phyloP scores from a whole-genome alignment of 1,284 basidiomycete species.

The Ustilago cynodontis region DNA sequence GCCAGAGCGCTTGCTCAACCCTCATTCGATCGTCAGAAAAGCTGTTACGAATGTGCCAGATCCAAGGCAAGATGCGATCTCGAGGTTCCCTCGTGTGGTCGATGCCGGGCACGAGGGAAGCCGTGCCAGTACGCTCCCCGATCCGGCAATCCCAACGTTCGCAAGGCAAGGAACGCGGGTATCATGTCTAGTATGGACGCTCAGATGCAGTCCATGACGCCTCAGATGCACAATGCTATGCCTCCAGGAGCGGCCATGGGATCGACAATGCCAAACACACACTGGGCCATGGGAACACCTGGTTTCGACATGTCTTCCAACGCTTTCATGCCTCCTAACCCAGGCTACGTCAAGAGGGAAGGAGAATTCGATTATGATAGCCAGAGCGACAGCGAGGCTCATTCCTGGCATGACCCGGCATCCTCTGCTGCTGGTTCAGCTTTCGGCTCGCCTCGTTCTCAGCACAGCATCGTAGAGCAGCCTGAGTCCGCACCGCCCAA shows the following conservation, averaged over 20 bases:
- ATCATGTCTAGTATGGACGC: slow-evolving; percentile 19
- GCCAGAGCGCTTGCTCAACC: slow-evolving; percentile 58
- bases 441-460: slow-evolving; percentile 38
- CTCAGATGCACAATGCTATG: slow-evolving; percentile 19
- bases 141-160: slow-evolving; percentile 63
- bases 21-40: slow-evolving; percentile 61
- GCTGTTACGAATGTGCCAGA: slow-evolving; percentile 60
- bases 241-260: slow-evolving; percentile 15
- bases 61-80: slow-evolving; percentile 65
- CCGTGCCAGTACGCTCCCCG: slow-evolving; percentile 60
- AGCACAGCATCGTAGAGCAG: slow-evolving; percentile 29
- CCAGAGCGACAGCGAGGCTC: slow-evolving; percentile 45
- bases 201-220: slow-evolving; percentile 29
- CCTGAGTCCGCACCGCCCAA: slow-evolving; percentile 41
- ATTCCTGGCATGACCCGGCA: slow-evolving; percentile 39
- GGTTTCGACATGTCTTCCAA: slow-evolving; percentile 25
- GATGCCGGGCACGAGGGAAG: slow-evolving; percentile 60
- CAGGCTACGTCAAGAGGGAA: slow-evolving; percentile 39
- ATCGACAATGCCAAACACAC: slow-evolving; percentile 20
- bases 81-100: slow-evolving; percentile 62
- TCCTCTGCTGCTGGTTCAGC: slow-evolving; percentile 37
- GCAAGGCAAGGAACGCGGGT: slow-evolving; percentile 43
- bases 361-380: slow-evolving; percentile 48
- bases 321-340: slow-evolving; percentile 33
- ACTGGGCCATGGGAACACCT: slow-evolving; percentile 36